Percentiles rank a stretch among this genome's conserved stretches.
Evolutionary conservation across 768 basidiomycete genomes (phyloP).

Genomic region (Punctularia strigosozonata): DNA sequence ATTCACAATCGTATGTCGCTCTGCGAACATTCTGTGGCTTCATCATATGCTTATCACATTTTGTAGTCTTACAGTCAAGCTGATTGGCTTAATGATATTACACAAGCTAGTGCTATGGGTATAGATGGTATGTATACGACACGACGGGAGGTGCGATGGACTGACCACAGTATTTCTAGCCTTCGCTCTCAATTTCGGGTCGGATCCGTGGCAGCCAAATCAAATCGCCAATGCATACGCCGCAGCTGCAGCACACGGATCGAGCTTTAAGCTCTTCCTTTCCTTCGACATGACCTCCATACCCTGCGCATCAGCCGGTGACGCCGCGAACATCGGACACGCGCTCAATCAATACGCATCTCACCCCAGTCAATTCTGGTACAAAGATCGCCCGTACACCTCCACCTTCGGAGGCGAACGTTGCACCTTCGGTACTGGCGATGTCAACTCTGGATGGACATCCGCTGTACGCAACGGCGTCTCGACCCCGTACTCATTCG

Average conservation of each 20-base stretch:
- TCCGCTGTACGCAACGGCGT: neutral
- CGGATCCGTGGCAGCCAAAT: no score
- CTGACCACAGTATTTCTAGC: no score
- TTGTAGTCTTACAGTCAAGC: no score
- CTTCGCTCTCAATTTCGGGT: no score
- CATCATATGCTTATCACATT: no score
- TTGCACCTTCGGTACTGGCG: neutral
- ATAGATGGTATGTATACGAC: no score
- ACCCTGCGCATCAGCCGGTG: neutral
- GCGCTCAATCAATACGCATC: neutral
- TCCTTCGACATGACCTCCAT: constrained; percentile 42
- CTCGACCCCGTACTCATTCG: neutral
- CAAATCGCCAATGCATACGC: no score
- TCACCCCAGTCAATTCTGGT: neutral
- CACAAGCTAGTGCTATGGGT: no score
- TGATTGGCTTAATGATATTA: no score
- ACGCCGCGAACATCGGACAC: neutral
- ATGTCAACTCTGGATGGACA: neutral
- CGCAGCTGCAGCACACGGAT: neutral
- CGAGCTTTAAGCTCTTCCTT: constrained; percentile 26
- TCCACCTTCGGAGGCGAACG: neutral
- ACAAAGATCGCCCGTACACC: neutral
- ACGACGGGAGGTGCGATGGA: no score
- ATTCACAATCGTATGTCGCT: no score
- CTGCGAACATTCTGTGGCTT: no score